Evolutionary conservation across 2,329 filamentous ascomycete species (phyloP).

Genomic region (Sporothrix pallida): DNA sequence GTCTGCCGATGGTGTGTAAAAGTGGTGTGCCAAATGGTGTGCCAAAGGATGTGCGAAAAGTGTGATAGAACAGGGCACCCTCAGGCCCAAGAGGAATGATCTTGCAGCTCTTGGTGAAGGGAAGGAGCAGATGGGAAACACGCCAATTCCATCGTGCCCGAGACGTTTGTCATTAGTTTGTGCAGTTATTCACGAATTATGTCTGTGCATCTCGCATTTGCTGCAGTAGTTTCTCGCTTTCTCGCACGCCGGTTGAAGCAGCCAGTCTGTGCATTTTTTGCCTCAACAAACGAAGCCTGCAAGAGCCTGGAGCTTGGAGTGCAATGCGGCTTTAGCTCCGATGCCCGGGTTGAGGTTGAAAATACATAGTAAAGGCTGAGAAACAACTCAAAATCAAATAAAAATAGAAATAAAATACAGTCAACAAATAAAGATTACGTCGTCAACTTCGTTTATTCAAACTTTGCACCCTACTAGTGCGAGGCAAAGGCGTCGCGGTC

Average conservation of each 20-base stretch:
- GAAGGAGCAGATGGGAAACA: not conserved
- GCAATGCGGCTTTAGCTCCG: not conserved
- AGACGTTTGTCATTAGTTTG: no score
- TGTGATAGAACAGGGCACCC: not conserved
- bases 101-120: not conserved
- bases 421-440: not conserved
- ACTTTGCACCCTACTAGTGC: not conserved
- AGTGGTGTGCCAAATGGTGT: not conserved
- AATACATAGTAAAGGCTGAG: not conserved
- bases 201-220: no score
- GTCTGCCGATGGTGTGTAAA: not conserved
- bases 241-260: not conserved
- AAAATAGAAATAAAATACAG: not conserved
- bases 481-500: not conserved
- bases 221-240: not conserved
- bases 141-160: no score
- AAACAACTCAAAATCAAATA: not conserved
- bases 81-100: not conserved
- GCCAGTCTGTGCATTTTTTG: not conserved
- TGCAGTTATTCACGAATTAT: no score
- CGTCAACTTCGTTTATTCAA: not conserved
- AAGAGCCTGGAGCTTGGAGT: not conserved
- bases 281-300: no score
- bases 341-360: no score
- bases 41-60: not conserved